A percentile compares a stretch with the other conserved stretches of the same genome.
phyloP scores from a whole-genome alignment of 2,329 filamentous ascomycete species.

The Colletotrichum phormii region DNA sequence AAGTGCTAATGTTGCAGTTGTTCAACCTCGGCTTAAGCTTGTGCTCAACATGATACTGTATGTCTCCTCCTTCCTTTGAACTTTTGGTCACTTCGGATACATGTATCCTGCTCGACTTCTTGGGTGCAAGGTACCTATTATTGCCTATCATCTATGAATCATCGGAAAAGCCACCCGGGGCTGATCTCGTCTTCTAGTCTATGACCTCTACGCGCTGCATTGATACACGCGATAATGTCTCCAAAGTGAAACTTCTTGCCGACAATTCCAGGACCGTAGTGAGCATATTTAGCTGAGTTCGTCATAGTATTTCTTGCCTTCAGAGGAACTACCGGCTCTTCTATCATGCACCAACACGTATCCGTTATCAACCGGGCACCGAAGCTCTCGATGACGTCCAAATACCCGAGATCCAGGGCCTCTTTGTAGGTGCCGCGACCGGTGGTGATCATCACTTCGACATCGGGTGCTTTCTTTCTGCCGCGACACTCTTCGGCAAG shows the following conservation, averaged over 20 bases:
- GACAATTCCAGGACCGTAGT: conserved; percentile 50
- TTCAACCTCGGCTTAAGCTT: too few species aligned
- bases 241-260: conserved; percentile 18
- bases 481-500: conserved; percentile 46
- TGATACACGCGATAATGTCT: background rate
- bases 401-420: conserved; percentile 42
- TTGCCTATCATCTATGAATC: background rate
- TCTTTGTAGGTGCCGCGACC: conserved; percentile 8
- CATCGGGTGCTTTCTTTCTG: conserved; percentile 38
- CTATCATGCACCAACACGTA: conserved; percentile 61
- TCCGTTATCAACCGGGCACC: conserved; percentile 55
- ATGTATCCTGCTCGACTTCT: too few species aligned
- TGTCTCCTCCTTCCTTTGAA: fast-evolving
- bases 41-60: too few species aligned
- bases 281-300: conserved; percentile 59
- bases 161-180: background rate
- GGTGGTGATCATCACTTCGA: conserved; percentile 37
- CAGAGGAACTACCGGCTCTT: conserved; percentile 50
- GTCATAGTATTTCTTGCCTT: conserved; percentile 50
- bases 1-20: too few species aligned
- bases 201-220: background rate
- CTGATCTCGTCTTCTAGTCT: background rate
- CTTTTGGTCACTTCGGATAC: too few species aligned
- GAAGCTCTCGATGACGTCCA: conserved; percentile 47
- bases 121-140: too few species aligned